Evolutionary conservation across 805 yeast genomes (phyloP).

Genomic region (Metschnikowia baotianmanensis): DNA sequence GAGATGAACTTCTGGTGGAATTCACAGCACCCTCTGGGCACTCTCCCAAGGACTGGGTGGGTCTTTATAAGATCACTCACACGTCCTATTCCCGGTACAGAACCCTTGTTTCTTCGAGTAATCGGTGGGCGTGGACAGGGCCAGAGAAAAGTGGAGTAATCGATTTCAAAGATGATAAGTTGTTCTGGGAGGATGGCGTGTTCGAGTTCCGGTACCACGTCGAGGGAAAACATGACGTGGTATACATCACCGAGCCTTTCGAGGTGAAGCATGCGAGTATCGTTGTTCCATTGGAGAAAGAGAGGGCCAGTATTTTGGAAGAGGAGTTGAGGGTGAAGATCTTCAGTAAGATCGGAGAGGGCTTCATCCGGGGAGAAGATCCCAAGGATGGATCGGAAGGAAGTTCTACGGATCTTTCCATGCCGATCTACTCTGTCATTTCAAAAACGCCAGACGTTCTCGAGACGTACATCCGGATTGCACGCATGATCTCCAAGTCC

Average conservation of each 20-base stretch:
- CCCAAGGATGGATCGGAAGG: too few relatives aligned
- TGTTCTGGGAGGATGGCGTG: constrained; percentile 66
- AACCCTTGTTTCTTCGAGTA: constrained; percentile 60
- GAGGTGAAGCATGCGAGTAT: constrained; percentile 49
- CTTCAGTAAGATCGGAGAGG: constrained; percentile 31
- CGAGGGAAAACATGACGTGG: constrained; percentile 66
- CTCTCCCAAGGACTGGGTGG: constrained; percentile 68
- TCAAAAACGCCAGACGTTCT: constrained; percentile 29
- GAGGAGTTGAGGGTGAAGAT: constrained; percentile 29
- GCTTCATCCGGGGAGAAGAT: constrained; percentile 22
- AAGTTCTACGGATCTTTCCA: too few relatives aligned
- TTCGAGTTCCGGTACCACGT: constrained; percentile 75
- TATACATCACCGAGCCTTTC: constrained; percentile 62
- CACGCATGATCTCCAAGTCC: constrained; percentile 28
- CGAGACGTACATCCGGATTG: constrained; percentile 27
- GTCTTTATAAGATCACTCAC: constrained; percentile 62
- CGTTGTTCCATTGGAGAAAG: constrained; percentile 32
- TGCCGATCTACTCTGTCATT: constrained; percentile 27
- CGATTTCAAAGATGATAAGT: constrained; percentile 45
- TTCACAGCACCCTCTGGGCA: constrained; percentile 56
- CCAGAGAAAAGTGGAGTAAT: constrained; percentile 42
- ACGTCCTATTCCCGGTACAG: constrained; percentile 53
- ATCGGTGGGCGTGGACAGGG: constrained; percentile 60
- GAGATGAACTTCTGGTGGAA: constrained; percentile 50
- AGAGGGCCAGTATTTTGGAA: constrained; percentile 30